Percentiles rank a stretch among this genome's conserved stretches.
Conservation (phyloP, 2,329 filamentous ascomycete genomes). For the Aureobasidium vineae region DNA sequence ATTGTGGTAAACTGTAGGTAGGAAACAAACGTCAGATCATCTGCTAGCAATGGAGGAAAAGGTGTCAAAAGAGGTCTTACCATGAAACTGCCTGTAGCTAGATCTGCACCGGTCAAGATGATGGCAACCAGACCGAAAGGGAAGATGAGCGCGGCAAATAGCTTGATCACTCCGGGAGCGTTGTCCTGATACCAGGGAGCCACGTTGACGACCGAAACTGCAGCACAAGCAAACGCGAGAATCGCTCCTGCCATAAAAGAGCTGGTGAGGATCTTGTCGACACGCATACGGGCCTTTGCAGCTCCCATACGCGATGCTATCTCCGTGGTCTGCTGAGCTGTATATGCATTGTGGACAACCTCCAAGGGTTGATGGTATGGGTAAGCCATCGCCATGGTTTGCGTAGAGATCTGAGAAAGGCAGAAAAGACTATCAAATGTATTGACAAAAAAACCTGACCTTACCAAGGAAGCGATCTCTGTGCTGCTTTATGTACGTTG, state of each 20-base stretch:
- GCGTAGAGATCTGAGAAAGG: not conserved
- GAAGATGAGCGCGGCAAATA: conserved; percentile 38
- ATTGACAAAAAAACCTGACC: not conserved
- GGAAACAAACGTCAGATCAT: not conserved
- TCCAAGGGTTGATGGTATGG: conserved; percentile 8
- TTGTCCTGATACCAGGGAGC: conserved; percentile 39
- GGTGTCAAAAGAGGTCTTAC: conserved; percentile 22
- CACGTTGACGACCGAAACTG: conserved; percentile 32
- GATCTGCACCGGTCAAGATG: conserved; percentile 38
- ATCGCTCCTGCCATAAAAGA: conserved; percentile 54
- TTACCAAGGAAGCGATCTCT: no score
- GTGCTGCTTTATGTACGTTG: not conserved
- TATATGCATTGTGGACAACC: conserved; percentile 25
- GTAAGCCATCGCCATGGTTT: not conserved
- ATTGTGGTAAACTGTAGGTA: conserved; percentile 44
- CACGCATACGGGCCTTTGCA: conserved; percentile 53
- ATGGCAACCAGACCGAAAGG: conserved; percentile 39
- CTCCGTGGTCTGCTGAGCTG: conserved; percentile 48
- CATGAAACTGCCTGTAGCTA: conserved; percentile 39
- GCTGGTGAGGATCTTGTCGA: conserved; percentile 55
- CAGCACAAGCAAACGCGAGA: conserved; percentile 50
- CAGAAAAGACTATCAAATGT: not conserved
- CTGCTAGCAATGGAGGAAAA: not conserved
- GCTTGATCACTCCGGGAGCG: conserved; percentile 37
- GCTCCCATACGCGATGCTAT: conserved; percentile 52